phyloP scores from a whole-genome alignment of 2,329 filamentous ascomycete genomes.

The Paecilomyces variotii region DNA sequence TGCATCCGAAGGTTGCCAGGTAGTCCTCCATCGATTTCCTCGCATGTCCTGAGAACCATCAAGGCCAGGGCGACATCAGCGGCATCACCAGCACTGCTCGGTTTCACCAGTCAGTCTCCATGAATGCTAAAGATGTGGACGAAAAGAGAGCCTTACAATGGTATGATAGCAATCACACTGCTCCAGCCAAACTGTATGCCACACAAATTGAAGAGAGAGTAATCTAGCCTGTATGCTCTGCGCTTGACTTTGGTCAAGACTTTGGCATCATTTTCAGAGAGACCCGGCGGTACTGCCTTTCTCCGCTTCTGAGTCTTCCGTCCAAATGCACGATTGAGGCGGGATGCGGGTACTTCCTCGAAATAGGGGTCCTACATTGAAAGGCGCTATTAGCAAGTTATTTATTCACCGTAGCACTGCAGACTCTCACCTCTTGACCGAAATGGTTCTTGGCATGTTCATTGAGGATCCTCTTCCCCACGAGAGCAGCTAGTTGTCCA shows the following conservation, averaged over 20 bases:
- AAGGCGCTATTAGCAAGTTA: not conserved
- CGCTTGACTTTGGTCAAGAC: constrained; percentile 81
- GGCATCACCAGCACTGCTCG: constrained; percentile 62
- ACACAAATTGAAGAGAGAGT: constrained; percentile 70
- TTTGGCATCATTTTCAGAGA: constrained; percentile 72
- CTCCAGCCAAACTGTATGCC: constrained; percentile 86
- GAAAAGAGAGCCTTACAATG: constrained; percentile 53
- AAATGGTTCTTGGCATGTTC: constrained; percentile 34
- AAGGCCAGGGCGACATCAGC: constrained; percentile 66
- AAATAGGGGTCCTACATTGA: constrained; percentile 74
- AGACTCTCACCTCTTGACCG: constrained; percentile 29
- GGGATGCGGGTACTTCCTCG: constrained; percentile 68
- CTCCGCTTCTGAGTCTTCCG: constrained; percentile 74
- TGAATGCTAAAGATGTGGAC: not conserved
- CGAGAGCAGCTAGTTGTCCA: constrained; percentile 12
- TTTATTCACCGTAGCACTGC: not conserved
- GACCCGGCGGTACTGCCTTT: constrained; percentile 74
- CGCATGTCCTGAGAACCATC: constrained; percentile 65
- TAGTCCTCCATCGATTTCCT: constrained; percentile 68
- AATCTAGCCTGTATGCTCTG: constrained; percentile 77
- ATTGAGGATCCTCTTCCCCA: constrained; percentile 27
- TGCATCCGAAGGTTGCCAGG: constrained; percentile 46
- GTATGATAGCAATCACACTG: constrained; percentile 74
- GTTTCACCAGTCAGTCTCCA: not conserved
- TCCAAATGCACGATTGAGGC: constrained; percentile 54